Base-by-base conservation (phyloP, 176 grass and related monocot genomes). In the Musa acuminata region DNA sequence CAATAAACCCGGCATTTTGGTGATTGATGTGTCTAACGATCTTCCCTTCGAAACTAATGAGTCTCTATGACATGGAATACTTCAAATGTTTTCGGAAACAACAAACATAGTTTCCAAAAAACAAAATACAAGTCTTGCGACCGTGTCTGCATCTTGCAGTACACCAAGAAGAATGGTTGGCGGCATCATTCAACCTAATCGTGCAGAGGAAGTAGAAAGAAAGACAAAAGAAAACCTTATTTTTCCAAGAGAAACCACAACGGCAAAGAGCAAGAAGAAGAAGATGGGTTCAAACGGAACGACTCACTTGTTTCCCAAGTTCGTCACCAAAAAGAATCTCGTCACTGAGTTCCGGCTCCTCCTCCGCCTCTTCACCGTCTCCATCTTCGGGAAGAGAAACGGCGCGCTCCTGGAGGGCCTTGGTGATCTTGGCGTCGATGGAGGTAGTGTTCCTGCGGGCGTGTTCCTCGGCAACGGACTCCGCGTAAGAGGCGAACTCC, bases 401-500 rank as follows among this genome's bases (percentile, higher is more conserved):
- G 49, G 49, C 29, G 8, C 76, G 43, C 1, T 85, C 83, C 11
- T 55, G 35, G 48, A 88, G 83, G 17, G 80, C 83, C 55, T 60
- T 80, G 9, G 83, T 83, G 74, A 98, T 98, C 88, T 91, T 98
- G 48, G 85, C 81, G 75, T 93, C 90, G 16, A 98, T 62, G 29
- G 90, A 91, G 67, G 90, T 93, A 43, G 85, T 93, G 24, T 59
- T 79, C 62, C 87, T 80, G 8, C 76, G 80, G 27, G 74, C 76
- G 63, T 89, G 77, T 80, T 98, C 94, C 70, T 82, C 90, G 71
- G 85, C 82, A 58, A 92, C 84, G 22, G 94, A 89, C 55, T 85
- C 84, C 69, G 87, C 71, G 84, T 89, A 98, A 0, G 85, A 79
- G 13, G 86, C 75, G 78, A 93, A 98, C 72, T 98, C 90, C 95